These are phyloP conservation scores for Yamagishiella unicocca DNA, from an alignment of 139 green algal genomes.

Conservation along the genomic window DNA sequence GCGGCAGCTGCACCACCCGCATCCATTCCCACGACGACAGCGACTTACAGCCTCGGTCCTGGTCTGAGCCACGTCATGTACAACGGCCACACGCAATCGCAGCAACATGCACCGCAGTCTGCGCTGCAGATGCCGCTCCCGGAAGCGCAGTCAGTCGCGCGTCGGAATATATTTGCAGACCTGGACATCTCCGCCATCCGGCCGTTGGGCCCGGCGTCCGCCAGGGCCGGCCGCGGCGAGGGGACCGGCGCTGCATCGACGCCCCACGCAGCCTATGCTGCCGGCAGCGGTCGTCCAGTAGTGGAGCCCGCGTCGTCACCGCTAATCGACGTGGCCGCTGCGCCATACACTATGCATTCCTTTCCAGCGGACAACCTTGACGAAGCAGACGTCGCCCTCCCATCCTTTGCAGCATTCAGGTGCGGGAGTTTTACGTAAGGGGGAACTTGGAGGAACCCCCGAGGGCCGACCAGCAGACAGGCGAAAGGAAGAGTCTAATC, in stretches of 20 bases:
- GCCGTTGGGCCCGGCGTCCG: neutral
- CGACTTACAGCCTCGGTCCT: neutral
- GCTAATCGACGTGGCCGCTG: neutral
- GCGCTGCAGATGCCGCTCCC: neutral
- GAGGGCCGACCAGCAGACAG: no score
- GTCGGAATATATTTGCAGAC: constrained; percentile 29
- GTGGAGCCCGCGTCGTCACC: neutral
- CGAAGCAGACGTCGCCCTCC: constrained; percentile 19
- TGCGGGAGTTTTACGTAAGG: no score
- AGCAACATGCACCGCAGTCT: neutral
- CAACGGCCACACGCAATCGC: neutral
- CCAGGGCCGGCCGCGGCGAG: neutral
- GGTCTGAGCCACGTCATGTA: neutral
- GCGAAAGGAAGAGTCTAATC: no score
- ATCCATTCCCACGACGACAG: neutral
- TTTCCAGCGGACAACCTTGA: constrained; percentile 1
- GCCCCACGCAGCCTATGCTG: neutral
- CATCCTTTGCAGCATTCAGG: constrained; percentile 37
- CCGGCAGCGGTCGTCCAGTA: neutral
- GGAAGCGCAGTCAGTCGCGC: neutral
- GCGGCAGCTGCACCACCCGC: no score
- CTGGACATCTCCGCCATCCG: neutral
- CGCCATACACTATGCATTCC: neutral
- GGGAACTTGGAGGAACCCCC: no score
- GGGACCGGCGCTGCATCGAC: neutral